Evolutionary conservation across 345 rosid species (phyloP), one percentile per base, ranked within the genome.

Genomic region (Citrus trifoliata): DNA sequence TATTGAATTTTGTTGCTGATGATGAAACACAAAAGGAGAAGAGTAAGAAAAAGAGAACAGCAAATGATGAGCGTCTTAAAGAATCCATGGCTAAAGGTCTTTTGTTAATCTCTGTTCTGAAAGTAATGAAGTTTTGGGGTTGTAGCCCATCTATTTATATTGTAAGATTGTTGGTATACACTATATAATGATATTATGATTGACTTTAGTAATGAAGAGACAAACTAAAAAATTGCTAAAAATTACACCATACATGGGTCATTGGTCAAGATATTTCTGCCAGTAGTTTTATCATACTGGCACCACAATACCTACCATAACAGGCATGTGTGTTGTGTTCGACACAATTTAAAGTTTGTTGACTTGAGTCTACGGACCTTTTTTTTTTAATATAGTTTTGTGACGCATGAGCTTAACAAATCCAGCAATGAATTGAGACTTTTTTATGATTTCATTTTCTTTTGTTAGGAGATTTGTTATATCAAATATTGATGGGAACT

Each of bases 1-100:
- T 64, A 25, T 35, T 71, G 51, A 71, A 65, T 27, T 64, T 67
- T 40, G 67, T 22, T 53, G 69, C 72, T 1, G 67, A 19, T 1
- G 67, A 19, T 51, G 56, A 51, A 62, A 33, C 59, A 30, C 13
- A 25, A 12, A 40, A 46, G 4, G 46, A 25, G 66, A 53, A 40
- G 18, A 76, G 1, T 6, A 74, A 16, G 37, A 68, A 80, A 38
- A 65, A 67, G 12, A 74, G 53, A 10, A 53, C 1, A 24, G 27
- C 61, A 72, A 72, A 56, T 73, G 78, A 73, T 66, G 73, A 67
- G 61, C 42, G 25, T 65, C 72, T 38, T n/a, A 33, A 7, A 10
- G 67, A 62, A 19, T 62, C 35, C 35, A 18, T 71, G 76, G 28
- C 37, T 46, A 48, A 46, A 70, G 32, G 62, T 16, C 30, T 48